phyloP scores from a whole-genome alignment of 139 green algal genomes.

The Chlamydomonas sp. region DNA sequence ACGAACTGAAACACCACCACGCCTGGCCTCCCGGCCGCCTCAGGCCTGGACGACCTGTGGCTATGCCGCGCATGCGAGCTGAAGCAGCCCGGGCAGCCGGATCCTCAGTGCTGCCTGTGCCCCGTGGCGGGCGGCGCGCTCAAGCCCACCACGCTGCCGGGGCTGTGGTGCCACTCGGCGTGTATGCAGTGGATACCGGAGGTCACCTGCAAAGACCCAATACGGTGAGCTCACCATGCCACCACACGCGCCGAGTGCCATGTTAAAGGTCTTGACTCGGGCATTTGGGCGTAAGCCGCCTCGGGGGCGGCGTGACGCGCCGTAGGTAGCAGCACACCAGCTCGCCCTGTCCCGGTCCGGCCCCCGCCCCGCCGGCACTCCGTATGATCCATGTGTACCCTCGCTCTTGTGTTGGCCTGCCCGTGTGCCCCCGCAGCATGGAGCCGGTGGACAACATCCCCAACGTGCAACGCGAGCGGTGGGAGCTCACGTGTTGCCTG shows the following conservation, averaged over 20 bases:
- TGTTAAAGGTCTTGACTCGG: no score
- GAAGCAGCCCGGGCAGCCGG: conserved; percentile 53
- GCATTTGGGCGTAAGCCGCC: no score
- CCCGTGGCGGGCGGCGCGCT: conserved; percentile 89
- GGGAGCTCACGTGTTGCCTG: conserved; percentile 88
- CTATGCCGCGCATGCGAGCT: conserved; percentile 88
- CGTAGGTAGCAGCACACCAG: no score
- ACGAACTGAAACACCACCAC: background rate
- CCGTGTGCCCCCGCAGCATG: conserved; percentile 61
- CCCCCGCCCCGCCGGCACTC: no score
- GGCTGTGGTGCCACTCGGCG: conserved; percentile 85
- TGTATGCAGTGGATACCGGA: conserved; percentile 93
- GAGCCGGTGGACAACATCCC: conserved; percentile 86
- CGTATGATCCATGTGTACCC: no score
- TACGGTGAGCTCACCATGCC: conserved; percentile 16
- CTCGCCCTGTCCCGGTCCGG: no score
- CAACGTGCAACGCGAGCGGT: conserved; percentile 87
- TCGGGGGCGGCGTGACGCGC: no score
- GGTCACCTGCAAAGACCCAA: conserved; percentile 48
- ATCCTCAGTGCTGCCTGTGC: conserved; percentile 93
- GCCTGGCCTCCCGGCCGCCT: background rate
- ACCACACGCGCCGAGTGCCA: no score
- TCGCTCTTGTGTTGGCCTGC: background rate
- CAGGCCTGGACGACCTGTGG: conserved; percentile 81
- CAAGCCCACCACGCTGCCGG: conserved; percentile 81